Base-by-base conservation (phyloP, 371 early-diverging fungal genomes). In the Mortierella sp. region DNA sequence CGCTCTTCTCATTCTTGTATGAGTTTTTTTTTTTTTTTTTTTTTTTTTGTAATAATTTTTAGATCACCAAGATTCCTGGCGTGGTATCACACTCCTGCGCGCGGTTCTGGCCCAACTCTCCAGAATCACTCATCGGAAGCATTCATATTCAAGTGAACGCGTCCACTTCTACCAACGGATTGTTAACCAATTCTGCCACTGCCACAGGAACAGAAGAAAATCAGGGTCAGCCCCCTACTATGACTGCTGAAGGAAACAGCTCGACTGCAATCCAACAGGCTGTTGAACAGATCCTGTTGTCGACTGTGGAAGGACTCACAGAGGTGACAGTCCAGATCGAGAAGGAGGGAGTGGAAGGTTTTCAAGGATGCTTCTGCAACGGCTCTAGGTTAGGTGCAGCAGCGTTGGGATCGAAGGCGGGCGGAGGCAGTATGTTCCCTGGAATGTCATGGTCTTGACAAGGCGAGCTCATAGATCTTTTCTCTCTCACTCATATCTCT, bases 101-200 rank as follows among this genome's bases (percentile, higher is more conserved):
- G 7, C 74, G 89, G 28, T 90, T 90, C 64, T 90, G 90, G 90
- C 90, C 90, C 28, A 88, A 84, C 64, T 88, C 89, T 21, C 83
- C 88, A 7, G 87, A 86, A 43, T 82, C 85, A 18, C 69, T 90
- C 64, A 81, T 89, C 60, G 90, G 89, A 21, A 88, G 86, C 19
- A 57, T 87, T 18, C 90, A 88, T 63, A 83, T 89, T 15, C 85
- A 86, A 19, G 85, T 83, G 1, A 69, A 37, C 37, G 9, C 37
- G 3, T 37, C 37, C 37, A 37, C 77, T 1, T 82, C 82, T n/a
- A 81, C 67, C 25, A 70, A 67, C 7, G 75, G 83, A 47, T 69
- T 69, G n/a, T 84, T 84, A 47, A 65, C 62, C 15, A 67, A 85
- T 11, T 62, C 83, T 45, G 74, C 71, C 0, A 56, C 61, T 2